Evolutionary conservation across 495 filamentous ascomycete genomes (phyloP).

Genomic region (Neurospora sp.): DNA sequence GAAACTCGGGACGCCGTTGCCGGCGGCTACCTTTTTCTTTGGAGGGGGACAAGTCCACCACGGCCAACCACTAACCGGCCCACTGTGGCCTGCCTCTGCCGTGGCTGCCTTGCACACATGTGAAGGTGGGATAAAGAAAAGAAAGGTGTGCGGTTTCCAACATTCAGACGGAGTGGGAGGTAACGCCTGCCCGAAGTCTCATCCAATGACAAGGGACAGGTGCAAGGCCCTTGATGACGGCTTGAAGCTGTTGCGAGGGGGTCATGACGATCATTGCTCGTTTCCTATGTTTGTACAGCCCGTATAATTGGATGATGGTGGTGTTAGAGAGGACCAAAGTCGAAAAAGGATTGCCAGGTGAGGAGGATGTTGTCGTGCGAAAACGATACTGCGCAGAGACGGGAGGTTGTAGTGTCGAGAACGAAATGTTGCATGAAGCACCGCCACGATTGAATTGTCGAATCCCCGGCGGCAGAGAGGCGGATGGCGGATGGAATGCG

Average conservation of each 20-base stretch:
- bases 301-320: background rate
- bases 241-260: background rate
- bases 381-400: background rate
- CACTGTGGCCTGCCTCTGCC: background rate
- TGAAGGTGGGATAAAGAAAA: background rate
- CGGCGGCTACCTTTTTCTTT: background rate
- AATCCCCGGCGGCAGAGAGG: background rate
- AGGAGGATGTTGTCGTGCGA: background rate
- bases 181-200: background rate
- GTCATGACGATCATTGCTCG: background rate
- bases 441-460: too few species aligned
- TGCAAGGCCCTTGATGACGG: background rate
- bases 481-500: too few species aligned
- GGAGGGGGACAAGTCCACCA: background rate
- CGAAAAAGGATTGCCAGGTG: background rate
- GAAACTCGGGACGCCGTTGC: background rate
- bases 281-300: background rate
- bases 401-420: background rate
- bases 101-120: background rate
- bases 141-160: background rate
- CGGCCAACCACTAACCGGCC: background rate
- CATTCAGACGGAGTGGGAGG: background rate
- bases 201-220: background rate
- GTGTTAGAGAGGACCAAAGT: background rate
- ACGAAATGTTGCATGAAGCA: background rate